Evolutionary conservation across 2,329 filamentous ascomycete species (phyloP).

Genomic region (Fonsecaea multimorphosa): DNA sequence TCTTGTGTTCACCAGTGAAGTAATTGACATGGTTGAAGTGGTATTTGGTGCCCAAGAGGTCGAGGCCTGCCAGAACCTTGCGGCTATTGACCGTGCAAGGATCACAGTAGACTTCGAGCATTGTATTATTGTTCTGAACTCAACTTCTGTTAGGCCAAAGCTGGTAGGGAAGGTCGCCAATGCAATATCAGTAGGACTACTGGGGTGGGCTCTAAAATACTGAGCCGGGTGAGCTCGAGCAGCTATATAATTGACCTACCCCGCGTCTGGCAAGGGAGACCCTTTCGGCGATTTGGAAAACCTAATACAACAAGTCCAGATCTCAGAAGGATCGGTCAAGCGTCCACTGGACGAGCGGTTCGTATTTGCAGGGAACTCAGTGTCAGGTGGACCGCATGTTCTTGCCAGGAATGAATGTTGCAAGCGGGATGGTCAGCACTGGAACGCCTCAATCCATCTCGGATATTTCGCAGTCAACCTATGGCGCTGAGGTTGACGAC

Average conservation of each 20-base stretch:
- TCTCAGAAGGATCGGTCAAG: constrained; percentile 3
- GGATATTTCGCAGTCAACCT: neutral
- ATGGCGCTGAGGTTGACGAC: neutral
- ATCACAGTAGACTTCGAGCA: constrained; percentile 45
- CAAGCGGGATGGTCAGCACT: neutral
- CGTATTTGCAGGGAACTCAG: neutral
- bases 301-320: constrained; percentile 12
- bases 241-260: constrained; percentile 5
- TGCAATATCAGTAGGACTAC: neutral
- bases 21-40: constrained; percentile 49
- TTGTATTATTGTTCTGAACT: neutral
- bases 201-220: neutral
- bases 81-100: constrained; percentile 52
- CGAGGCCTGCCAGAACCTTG: constrained; percentile 51
- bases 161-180: neutral
- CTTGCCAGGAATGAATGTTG: neutral
- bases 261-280: constrained; percentile 5
- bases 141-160: neutral
- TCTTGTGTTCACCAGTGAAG: constrained; percentile 51
- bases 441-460: neutral
- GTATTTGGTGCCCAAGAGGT: constrained; percentile 47
- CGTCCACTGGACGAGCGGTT: constrained; percentile 1
- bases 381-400: constrained; percentile 5
- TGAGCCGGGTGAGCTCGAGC: neutral
- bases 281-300: constrained; percentile 8